Evolutionary conservation across 2,329 filamentous ascomycete species (phyloP), one percentile per base, ranked within the genome.

Genomic region (Juglanconis oblonga): DNA sequence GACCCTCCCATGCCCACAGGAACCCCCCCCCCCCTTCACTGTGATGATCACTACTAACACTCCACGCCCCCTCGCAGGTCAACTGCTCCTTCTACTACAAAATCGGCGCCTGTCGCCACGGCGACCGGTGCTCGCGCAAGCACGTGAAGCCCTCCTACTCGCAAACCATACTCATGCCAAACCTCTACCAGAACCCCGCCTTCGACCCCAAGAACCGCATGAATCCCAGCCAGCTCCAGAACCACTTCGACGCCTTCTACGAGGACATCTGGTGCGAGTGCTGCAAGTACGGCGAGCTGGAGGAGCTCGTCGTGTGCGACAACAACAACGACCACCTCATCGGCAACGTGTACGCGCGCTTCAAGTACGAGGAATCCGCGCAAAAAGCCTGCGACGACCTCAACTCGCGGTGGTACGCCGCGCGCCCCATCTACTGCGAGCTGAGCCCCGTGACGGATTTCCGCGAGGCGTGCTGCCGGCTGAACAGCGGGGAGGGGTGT

Each of bases 41-140:
- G n/a, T 14, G 44, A 40, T 0, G 6, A 38, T 9, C 17, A 65
- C 65, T 63, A 67, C 64, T 66, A 58, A 67, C 61, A 40, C 52
- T 35, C 3, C 14, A 14, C 45, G 49, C 47, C 47, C 33, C 40
- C 53, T 24, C 38, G 47, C 56, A 70, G 69, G 93, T 97, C 81
- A 97, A 98, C 85, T 97, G 95, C 86, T 95, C 90, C 60, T 99
- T 99, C 86, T 99, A 99, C 87, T 93, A 97, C 90, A 99, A 99
- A 82, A 99, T 99, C 77, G 95, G 95, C 74, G 95, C 95, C 57
- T 99, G 95, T 82, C 89, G 95, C 64, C 95, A 99, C 83, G 95
- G 95, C 73, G 95, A 99, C 79, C 91, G 95, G 72, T 99, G 95
- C 84, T 96, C 91, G 64, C 89, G 95, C 70, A 99, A 99, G 78